These are phyloP conservation scores for Apiospora rasikravindrae DNA, from an alignment of 2,329 filamentous ascomycete genomes.

Conservation along the genomic window DNA sequence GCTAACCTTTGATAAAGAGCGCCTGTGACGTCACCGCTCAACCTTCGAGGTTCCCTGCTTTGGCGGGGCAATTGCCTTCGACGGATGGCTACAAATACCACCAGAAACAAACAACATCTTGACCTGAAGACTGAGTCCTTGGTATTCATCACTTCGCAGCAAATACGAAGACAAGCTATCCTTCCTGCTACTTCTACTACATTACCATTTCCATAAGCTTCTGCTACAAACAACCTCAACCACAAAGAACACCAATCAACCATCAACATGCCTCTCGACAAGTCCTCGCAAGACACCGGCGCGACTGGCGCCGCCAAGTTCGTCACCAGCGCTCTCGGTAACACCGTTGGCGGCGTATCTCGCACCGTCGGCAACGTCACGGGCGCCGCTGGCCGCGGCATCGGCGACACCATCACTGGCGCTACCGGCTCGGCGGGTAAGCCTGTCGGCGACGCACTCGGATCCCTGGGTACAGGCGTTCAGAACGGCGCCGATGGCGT, in stretches of 20 bases:
- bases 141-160: neutral
- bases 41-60: conserved; percentile 3
- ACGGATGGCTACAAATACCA: neutral
- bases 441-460: conserved; percentile 53
- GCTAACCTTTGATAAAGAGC: neutral
- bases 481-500: conserved; percentile 49
- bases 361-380: conserved; percentile 40
- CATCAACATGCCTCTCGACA: conserved; percentile 16
- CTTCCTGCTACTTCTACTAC: neutral
- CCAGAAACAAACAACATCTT: neutral
- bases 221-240: neutral
- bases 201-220: neutral
- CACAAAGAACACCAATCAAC: neutral
- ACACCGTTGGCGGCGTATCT: conserved; percentile 37
- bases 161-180: neutral
- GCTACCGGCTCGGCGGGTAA: conserved; percentile 51
- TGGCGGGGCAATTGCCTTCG: neutral
- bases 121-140: neutral
- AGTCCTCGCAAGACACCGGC: conserved; percentile 18
- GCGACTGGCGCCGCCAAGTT: conserved; percentile 40
- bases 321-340: conserved; percentile 41
- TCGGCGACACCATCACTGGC: conserved; percentile 52
- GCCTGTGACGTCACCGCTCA: neutral
- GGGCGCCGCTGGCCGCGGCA: conserved; percentile 48
- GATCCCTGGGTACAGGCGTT: conserved; percentile 48